Conservation (phyloP, 139 green algal genomes). For the Picochlorum sp. region DNA sequence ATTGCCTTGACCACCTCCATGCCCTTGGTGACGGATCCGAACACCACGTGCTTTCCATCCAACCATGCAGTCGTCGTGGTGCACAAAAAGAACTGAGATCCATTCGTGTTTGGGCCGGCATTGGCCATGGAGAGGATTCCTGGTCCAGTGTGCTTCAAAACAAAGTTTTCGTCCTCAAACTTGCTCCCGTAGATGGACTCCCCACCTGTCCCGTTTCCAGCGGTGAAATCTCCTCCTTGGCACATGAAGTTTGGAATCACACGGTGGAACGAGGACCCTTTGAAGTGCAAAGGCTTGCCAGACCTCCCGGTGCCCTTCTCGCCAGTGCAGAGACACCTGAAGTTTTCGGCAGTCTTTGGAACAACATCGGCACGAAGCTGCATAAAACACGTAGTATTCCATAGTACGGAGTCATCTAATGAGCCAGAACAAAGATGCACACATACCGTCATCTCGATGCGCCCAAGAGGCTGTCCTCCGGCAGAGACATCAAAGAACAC, state of each 20-base stretch:
- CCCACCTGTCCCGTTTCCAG: constrained; percentile 61
- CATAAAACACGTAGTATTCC: neutral
- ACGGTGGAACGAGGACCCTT: constrained; percentile 77
- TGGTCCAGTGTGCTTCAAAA: constrained; percentile 34
- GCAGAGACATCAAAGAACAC: constrained; percentile 54
- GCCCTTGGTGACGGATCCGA: constrained; percentile 57
- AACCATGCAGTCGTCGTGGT: constrained; percentile 60
- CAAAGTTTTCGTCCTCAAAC: constrained; percentile 31
- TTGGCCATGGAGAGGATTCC: constrained; percentile 48
- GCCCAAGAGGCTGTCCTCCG: constrained; percentile 40
- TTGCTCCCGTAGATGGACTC: constrained; percentile 80
- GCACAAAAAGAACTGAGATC: constrained; percentile 62
- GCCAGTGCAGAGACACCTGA: constrained; percentile 60
- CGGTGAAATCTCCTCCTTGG: constrained; percentile 61
- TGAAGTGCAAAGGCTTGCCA: constrained; percentile 82
- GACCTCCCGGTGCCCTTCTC: constrained; percentile 59
- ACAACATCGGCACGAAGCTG: constrained; percentile 67
- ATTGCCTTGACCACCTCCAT: constrained; percentile 64
- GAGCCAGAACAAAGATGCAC: neutral
- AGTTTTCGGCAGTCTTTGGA: constrained; percentile 90
- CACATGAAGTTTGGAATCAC: constrained; percentile 58
- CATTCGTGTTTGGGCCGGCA: constrained; percentile 54
- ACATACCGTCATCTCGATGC: constrained; percentile 61
- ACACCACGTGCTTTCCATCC: constrained; percentile 65
- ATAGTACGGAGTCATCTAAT: neutral